Evolutionary conservation across 768 basidiomycete genomes (phyloP), one percentile per base, ranked within the genome.

Genomic region (Hemileccinum impolitum): DNA sequence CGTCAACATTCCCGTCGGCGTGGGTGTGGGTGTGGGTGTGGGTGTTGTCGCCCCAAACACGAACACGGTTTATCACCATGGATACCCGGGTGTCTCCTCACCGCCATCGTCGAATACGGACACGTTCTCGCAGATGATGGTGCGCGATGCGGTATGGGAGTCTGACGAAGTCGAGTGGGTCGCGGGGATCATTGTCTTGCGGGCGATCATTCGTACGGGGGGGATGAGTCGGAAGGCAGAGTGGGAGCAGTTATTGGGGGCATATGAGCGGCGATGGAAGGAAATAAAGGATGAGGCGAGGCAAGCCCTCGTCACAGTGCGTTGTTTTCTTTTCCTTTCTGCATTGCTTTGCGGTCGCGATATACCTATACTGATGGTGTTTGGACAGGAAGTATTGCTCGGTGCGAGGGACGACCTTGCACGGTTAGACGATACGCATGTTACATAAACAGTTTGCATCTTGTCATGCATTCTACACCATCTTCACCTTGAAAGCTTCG

Each of bases 91-190:
- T 23, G 73, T 73, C 35, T 38, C 51, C 8, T n/a, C 28, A 44
- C 69, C 69, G 7, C 70, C 18, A 17, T 14, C 39, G 3, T 6
- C 19, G 1, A 9, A 11, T 17, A 72, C 59, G 72, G 73, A 21
- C 67, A 75, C 48, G 69, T 78, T 81, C 57, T 79, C 78, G 1
- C 79, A 81, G 60, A 75, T 78, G 75, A 74, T 82, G 60, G 82
- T 75, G 4, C 69, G 80, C n/a, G 82, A 84, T 55, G 77, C 79
- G 15, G 80, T 83, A 14, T 84, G 82, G 82, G 82, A 83, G 60
- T 49, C 71, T 0, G 81, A 83, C 47, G 82, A 84, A 57, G 82
- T 83, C 26, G 82, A 83, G 60, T 84, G 81, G 82, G 81, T 82
- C 15, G 80, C 81, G 17, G 83, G 83, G 3, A 77, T 81, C 39